phyloP scores from a whole-genome alignment of 441 rosid species.

The Bocquillonia castaneifolia region DNA sequence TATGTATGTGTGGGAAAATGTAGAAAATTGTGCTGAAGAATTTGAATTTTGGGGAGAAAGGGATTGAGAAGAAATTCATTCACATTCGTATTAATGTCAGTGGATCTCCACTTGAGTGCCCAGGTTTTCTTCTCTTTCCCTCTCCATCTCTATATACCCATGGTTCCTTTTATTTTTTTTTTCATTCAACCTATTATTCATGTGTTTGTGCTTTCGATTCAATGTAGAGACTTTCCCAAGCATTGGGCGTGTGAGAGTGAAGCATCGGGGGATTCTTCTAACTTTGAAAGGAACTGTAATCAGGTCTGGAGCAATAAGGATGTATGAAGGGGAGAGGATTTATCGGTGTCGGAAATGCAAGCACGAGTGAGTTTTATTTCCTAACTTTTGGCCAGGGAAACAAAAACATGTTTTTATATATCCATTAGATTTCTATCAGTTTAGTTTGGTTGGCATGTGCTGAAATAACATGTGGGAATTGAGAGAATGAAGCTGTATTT shows the following conservation, averaged over 20 bases:
- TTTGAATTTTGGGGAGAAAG: slow-evolving; percentile 46
- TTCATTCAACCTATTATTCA: slow-evolving; percentile 11
- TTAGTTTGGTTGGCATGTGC: slow-evolving; percentile 11
- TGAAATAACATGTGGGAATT: slow-evolving; percentile 7
- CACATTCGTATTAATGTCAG: slow-evolving; percentile 72
- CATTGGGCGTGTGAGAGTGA: slow-evolving; percentile 85
- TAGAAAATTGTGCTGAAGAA: slow-evolving; percentile 65
- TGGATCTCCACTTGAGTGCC: slow-evolving; percentile 81
- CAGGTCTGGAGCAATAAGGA: slow-evolving; percentile 80
- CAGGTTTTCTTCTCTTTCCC: slow-evolving; percentile 44
- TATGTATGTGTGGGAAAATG: slow-evolving; percentile 12
- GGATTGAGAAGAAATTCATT: slow-evolving; percentile 66
- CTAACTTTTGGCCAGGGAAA: not conserved
- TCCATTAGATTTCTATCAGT: not conserved
- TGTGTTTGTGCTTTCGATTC: slow-evolving; percentile 16
- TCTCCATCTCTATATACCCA: not conserved
- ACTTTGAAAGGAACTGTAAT: slow-evolving; percentile 88
- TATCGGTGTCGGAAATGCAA: slow-evolving; percentile 82
- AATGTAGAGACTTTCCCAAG: slow-evolving; percentile 70
- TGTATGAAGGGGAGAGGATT: slow-evolving; percentile 92
- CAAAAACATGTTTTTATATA: not conserved
- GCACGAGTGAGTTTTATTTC: slow-evolving; percentile 42
- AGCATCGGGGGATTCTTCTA: slow-evolving; percentile 75
- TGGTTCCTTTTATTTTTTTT: not conserved
- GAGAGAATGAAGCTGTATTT: not conserved